Evolutionary conservation across 2,329 filamentous ascomycete species (phyloP), one percentile per base, ranked within the genome.

Genomic region (Neodidymelliopsis sp.): DNA sequence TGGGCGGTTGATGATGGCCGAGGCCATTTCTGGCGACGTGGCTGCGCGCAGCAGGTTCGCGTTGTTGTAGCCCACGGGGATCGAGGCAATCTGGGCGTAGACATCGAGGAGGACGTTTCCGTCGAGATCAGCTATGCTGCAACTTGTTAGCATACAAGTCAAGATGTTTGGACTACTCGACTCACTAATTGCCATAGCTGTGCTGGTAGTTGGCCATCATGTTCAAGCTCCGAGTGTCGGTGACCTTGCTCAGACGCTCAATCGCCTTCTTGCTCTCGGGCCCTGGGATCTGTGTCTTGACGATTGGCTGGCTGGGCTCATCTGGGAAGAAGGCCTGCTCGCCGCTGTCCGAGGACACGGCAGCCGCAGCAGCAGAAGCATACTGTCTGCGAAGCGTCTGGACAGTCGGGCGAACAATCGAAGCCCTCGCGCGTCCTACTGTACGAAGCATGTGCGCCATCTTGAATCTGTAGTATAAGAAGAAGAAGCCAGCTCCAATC

Each of bases 1-100:
- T 2, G 91, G 91, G 40, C 91, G 84, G 81, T 96, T 96, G 79
- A 96, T 89, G 63, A 96, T 77, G 47, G 89, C 84, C 49, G 81
- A 86, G 65, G 85, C 78, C 90, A 96, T 95, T 65, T 92, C 88
- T 18, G 87, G 85, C 46, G 87, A 88, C 54, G 83, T 82, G 19
- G 90, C 89, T 24, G 86, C 85, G 63, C 85, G 80, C 59, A 84
- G 78, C 54, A 96, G 82, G 57, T 81, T 76, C 6, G 90, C 86
- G 78, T 96, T 96, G 81, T 93, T 96, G 83, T 96, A 96, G 53
- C 91, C 91, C 34, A 96, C 81, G 3, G 91, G 89, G 63, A 96
- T 96, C 30, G 90, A 96, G 56, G 91, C 91, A 68, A 96, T 96
- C 76, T 96, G 91, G 40, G 91, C 89, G 69, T 93, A 87, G 77